Base-by-base conservation (phyloP, 306 rosid species). In the Calophaca sinica region DNA sequence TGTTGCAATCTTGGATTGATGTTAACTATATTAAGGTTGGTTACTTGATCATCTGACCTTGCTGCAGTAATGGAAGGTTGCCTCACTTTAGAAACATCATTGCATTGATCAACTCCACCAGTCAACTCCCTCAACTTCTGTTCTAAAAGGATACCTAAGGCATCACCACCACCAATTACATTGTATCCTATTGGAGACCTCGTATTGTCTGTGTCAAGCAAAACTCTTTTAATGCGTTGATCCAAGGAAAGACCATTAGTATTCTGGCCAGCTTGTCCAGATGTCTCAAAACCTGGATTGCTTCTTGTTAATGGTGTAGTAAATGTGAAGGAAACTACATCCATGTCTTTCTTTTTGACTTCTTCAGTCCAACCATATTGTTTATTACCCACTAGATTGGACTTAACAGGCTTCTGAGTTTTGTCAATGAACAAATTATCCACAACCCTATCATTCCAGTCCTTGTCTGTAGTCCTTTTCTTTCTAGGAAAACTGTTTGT, bases 311-410 rank as follows among this genome's bases (percentile, higher is more conserved):
- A 86, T 6, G 98, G 98, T 46, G 98, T 87, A 20, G 98, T 91
- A 82, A 94, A 94, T 74, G 98, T 94, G 84, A 94, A 94, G 69
- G 98, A 94, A 80, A 94, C 93, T 62, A 94, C 93, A 81, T 94
- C 98, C 76, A 85, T 85, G 68, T 90, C 97, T 62, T 91, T 88
- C 81, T 71, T 94, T 82, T 72, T 87, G 58, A 75, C 79, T 36
- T 91, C 91, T 63, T 85, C 91, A 15, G 77, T 62, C 92, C 89
- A 81, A 80, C 75, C 84, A 35, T 73, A 59, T 59, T 79, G 77
- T 41, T 74, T 78, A 51, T 86, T 87, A 57, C 68, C 79, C 36
- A 61, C 81, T 38, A 60, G 76, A 72, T 68, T 86, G 35, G 88
- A 80, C 72, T 87, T 88, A 54, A 41, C 77, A n/a, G 87, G 81